Base-by-base conservation (phyloP, 1,284 basidiomycete genomes). In the Wallemia ichthyophaga region DNA sequence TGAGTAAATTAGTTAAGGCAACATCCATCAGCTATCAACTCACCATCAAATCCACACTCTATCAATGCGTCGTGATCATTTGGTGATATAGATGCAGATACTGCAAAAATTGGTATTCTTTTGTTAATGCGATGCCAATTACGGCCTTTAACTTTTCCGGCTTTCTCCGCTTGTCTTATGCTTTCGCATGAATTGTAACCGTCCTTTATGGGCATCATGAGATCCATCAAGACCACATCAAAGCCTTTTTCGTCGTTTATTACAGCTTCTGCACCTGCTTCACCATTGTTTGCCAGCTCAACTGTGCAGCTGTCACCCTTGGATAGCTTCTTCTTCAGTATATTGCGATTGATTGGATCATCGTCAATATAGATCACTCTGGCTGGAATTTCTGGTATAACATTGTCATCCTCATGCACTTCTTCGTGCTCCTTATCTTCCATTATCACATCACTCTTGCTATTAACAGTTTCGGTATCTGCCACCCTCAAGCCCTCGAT, bases 81-180 rank as follows among this genome's bases (percentile, higher is more conserved):
- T 64, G 84, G 81, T 32, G 73, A 70, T 25, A 87, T 70, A 2
- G 83, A 85, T 0, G 84, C 84, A 11, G 82, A 85, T 2, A 89
- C 83, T 2, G 83, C 85, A 63, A 89, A 80, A 60, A 87, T 83
- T 1, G 84, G 84, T 56, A 87, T 78, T 2, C 83, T 75, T 0
- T 69, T 78, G 65, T 85, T 83, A 21, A 83, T 69, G 21, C 70
- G 67, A 61, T 76, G 73, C 0, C 79, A 77, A n/a, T 28, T 56
- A 32, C 61, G 59, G n/a, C 58, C 54, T 5, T 37, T 26, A 13
- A 60, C 5, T 33, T 27, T 28, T 15, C 26, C 58, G 56, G 25
- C 67, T 61, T 60, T 69, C 67, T 85, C 82, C 1, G 80, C 62
- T n/a, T 73, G 70, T 1, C 83, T 76, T 55, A 86, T 85, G 56